Evolutionary conservation across 1,284 basidiomycete species (phyloP).

Genomic region (Leccinum subrobustum): DNA sequence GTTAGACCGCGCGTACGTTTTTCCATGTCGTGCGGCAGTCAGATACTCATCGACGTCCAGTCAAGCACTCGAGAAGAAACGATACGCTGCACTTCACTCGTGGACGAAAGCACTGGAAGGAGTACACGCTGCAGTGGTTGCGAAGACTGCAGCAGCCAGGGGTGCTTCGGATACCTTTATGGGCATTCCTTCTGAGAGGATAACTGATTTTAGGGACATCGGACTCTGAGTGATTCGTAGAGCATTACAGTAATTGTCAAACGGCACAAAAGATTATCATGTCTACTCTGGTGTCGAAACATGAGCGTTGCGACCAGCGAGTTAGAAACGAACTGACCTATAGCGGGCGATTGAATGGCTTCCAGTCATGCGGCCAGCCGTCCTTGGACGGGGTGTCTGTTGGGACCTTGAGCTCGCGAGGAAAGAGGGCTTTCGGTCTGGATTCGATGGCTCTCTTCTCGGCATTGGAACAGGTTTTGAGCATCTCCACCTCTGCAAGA

Average conservation of each 20-base stretch:
- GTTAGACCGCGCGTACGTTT: constrained; percentile 79
- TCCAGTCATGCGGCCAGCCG: constrained; percentile 83
- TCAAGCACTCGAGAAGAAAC: constrained; percentile 78
- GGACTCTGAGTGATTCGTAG: constrained; percentile 21
- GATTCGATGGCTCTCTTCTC: constrained; percentile 75
- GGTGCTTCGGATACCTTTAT: constrained; percentile 32
- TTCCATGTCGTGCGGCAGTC: neutral
- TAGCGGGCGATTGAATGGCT: constrained; percentile 53
- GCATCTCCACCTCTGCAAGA: constrained; percentile 51
- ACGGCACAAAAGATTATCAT: neutral
- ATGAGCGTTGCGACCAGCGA: neutral
- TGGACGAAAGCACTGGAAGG: constrained; percentile 79
- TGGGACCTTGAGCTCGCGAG: constrained; percentile 75
- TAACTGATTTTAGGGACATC: constrained; percentile 30
- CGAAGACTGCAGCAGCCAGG: constrained; percentile 57
- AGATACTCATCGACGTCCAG: constrained; percentile 40
- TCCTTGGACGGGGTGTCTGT: constrained; percentile 73
- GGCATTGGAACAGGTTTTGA: constrained; percentile 62
- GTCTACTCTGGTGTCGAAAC: neutral
- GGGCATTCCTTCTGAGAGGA: constrained; percentile 32
- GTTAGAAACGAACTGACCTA: constrained; percentile 20
- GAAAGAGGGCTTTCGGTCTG: constrained; percentile 80
- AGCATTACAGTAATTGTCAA: constrained; percentile 3
- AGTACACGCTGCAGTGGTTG: constrained; percentile 69
- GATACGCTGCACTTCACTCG: constrained; percentile 78